These are phyloP conservation scores for Phaffomyces opuntiae DNA, from an alignment of 805 yeast species.

Conservation along the genomic window DNA sequence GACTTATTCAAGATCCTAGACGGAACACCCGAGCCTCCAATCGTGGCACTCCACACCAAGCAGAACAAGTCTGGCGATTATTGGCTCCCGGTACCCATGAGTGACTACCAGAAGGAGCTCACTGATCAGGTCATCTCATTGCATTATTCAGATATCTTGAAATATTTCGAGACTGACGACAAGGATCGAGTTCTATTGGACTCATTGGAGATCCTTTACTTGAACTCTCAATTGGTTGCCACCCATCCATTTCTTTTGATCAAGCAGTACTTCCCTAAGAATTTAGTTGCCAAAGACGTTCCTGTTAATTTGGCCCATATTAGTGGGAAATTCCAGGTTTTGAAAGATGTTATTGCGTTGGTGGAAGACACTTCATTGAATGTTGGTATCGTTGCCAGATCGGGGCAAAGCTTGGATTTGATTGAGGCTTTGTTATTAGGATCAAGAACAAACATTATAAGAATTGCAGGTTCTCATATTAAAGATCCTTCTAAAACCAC, in stretches of 20 bases:
- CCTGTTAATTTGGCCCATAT: conserved; percentile 67
- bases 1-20: conserved; percentile 71
- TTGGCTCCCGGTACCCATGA: conserved; percentile 74
- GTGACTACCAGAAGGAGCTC: conserved; percentile 78
- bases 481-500: conserved; percentile 37
- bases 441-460: conserved; percentile 44
- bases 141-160: conserved; percentile 85
- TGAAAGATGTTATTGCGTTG: conserved; percentile 56
- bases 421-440: conserved; percentile 67
- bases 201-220: conserved; percentile 66
- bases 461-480: conserved; percentile 57
- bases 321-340: conserved; percentile 75
- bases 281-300: conserved; percentile 61
- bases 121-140: conserved; percentile 88
- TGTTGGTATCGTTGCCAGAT: conserved; percentile 63
- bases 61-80: conserved; percentile 48
- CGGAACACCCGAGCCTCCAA: conserved; percentile 78
- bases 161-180: conserved; percentile 62
- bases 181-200: conserved; percentile 58
- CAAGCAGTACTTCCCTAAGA: conserved; percentile 80
- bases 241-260: conserved; percentile 86
- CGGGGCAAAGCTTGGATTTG: conserved; percentile 64
- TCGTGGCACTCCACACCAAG: conserved; percentile 33
- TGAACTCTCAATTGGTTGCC: conserved; percentile 72
- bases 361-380: conserved; percentile 40